Evolutionary conservation across 202 grass and related monocot species (phyloP).

Genomic region (Brachypodium distachyon): DNA sequence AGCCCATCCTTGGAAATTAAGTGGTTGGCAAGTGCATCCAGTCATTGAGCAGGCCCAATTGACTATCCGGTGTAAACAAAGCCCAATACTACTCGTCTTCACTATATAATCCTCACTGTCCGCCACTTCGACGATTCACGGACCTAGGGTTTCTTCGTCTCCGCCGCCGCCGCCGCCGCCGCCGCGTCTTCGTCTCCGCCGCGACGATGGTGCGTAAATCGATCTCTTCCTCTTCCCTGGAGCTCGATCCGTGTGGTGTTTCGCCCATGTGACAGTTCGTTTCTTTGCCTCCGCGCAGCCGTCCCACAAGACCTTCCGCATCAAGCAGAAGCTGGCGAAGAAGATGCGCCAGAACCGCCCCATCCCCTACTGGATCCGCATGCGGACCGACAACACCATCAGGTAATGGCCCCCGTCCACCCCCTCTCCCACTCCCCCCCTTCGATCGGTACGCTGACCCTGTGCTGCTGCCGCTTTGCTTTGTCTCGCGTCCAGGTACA

Average conservation of each 20-base stretch:
- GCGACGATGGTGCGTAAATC: constrained; percentile 35
- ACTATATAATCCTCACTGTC: constrained; percentile 22
- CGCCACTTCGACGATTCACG: constrained; percentile 7
- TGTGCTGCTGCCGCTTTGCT: neutral
- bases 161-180: constrained; percentile 7
- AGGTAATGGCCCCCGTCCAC: constrained; percentile 22
- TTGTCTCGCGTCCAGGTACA: constrained; percentile 46
- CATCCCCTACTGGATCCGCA: constrained; percentile 97
- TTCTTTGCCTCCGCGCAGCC: constrained; percentile 26
- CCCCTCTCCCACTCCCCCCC: neutral
- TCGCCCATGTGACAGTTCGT: neutral
- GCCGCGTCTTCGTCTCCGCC: constrained; percentile 6
- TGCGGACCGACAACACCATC: constrained; percentile 95
- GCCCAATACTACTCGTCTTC: neutral
- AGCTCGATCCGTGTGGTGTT: neutral
- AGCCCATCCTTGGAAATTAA: no score
- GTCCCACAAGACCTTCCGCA: constrained; percentile 96
- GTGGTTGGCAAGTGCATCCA: no score
- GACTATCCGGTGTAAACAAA: no score
- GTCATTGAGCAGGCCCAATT: no score
- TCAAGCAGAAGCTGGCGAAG: constrained; percentile 99
- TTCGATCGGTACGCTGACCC: neutral
- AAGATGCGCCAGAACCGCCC: constrained; percentile 97
- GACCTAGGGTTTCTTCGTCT: constrained; percentile 48
- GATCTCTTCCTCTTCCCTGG: neutral